Evolutionary conservation across 805 yeast species (phyloP).

Genomic region (Zygoascus ofunaensis): DNA sequence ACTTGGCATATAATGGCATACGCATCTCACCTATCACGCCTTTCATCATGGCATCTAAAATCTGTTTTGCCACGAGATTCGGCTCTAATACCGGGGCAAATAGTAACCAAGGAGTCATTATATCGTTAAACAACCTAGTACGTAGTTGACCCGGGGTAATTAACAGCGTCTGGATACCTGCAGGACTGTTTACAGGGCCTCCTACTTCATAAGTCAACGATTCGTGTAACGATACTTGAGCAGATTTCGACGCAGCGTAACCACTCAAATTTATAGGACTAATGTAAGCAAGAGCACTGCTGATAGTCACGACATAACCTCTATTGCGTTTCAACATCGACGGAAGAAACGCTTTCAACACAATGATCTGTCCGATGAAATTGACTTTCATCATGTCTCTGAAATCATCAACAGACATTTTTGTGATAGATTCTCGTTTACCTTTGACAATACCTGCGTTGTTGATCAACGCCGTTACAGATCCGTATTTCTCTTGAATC

Average conservation of each 20-base stretch:
- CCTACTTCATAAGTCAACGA: conserved; percentile 65
- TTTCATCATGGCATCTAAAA: conserved; percentile 45
- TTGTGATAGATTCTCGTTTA: conserved; percentile 46
- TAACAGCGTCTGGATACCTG: conserved; percentile 48
- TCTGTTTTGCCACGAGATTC: conserved; percentile 47
- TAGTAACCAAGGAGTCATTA: conserved; percentile 60
- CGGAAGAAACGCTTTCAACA: conserved; percentile 64
- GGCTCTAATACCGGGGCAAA: conserved; percentile 83
- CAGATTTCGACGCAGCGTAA: conserved; percentile 89
- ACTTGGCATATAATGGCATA: conserved; percentile 66
- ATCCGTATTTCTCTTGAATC: conserved; percentile 45
- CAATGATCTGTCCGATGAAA: conserved; percentile 57
- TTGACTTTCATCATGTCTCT: conserved; percentile 58
- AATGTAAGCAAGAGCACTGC: conserved; percentile 77
- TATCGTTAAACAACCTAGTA: conserved; percentile 65
- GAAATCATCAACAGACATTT: conserved; percentile 49
- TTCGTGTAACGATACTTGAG: conserved; percentile 75
- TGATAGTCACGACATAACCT: conserved; percentile 73
- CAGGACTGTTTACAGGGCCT: conserved; percentile 31
- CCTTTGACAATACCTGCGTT: conserved; percentile 69
- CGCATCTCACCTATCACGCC: conserved; percentile 64
- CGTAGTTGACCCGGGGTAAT: conserved; percentile 83
- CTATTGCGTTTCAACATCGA: conserved; percentile 50
- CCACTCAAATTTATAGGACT: conserved; percentile 71
- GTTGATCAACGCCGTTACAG: conserved; percentile 61